A percentile compares a stretch with the other conserved stretches of the same genome.
phyloP scores from a whole-genome alignment of 208 protist species.

The Vickermania ingenoplastis region DNA sequence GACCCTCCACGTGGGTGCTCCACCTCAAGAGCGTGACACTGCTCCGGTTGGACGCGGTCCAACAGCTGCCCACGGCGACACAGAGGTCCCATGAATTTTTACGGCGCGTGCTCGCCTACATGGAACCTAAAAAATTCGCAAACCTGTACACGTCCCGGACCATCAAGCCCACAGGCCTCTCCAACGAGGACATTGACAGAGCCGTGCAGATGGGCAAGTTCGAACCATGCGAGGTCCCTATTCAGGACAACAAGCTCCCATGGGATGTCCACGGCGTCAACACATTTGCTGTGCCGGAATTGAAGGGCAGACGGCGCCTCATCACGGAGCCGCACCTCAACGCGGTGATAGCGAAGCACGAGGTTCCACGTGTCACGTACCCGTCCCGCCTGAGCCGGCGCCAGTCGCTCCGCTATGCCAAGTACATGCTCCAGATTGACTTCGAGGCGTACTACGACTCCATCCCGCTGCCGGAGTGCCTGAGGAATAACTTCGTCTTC shows the following conservation, averaged over 20 bases:
- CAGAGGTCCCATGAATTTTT: neutral
- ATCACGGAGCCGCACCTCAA: neutral
- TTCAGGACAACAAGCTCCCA: neutral
- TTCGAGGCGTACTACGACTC: neutral
- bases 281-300: neutral
- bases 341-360: neutral
- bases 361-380: neutral
- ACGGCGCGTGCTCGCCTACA: neutral
- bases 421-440: neutral
- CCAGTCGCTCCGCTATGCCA: neutral
- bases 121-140: neutral
- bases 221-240: neutral
- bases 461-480: neutral
- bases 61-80: neutral
- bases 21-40: slow-evolving; percentile 1
- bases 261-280: neutral
- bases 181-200: neutral
- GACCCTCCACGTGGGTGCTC: neutral
- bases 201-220: neutral
- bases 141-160: neutral
- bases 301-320: neutral
- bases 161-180: neutral
- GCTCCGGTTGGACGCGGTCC: neutral
- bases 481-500: neutral
- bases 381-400: neutral